Percentiles rank a stretch among this genome's conserved stretches.
phyloP scores from a whole-genome alignment of 2,329 filamentous ascomycete species.

The Trichoderma brevicompactum region DNA sequence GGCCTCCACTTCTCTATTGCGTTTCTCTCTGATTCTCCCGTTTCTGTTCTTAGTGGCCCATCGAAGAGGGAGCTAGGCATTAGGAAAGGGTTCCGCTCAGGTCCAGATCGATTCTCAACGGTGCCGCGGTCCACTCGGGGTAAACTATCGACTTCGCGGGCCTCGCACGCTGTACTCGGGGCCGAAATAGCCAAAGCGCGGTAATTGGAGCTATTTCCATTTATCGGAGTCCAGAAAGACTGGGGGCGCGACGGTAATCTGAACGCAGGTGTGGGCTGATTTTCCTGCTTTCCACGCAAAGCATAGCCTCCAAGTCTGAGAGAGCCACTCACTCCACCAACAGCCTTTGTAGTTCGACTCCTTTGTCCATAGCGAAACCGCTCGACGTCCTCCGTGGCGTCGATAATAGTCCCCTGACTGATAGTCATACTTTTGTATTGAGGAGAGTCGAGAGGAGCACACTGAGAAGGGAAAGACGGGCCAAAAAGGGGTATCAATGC shows the following conservation, averaged over 20 bases:
- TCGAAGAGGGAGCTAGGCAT: not conserved
- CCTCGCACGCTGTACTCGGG: not conserved
- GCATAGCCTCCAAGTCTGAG: not conserved
- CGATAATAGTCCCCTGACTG: constrained; percentile 56
- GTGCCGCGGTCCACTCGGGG: not conserved
- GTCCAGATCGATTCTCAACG: not conserved
- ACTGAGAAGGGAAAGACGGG: constrained; percentile 73
- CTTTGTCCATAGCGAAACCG: constrained; percentile 12
- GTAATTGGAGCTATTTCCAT: not conserved
- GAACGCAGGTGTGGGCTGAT: not conserved
- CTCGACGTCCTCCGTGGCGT: constrained; percentile 47
- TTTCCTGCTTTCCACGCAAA: constrained; percentile 15
- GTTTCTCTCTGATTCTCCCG: not conserved
- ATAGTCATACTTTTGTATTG: constrained; percentile 71
- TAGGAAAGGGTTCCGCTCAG: not conserved
- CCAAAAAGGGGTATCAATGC: constrained; percentile 92
- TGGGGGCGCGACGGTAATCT: constrained; percentile 33
- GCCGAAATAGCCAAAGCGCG: not conserved
- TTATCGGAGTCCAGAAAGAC: not conserved
- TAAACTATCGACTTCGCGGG: not conserved
- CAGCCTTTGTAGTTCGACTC: not conserved
- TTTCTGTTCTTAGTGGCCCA: not conserved
- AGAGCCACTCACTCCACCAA: not conserved
- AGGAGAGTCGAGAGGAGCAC: constrained; percentile 66
- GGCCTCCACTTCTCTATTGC: constrained; percentile 4